Evolutionary conservation across 192 early-diverging fungal genomes (phyloP).

Genomic region (Linnemannia schmuckeri): DNA sequence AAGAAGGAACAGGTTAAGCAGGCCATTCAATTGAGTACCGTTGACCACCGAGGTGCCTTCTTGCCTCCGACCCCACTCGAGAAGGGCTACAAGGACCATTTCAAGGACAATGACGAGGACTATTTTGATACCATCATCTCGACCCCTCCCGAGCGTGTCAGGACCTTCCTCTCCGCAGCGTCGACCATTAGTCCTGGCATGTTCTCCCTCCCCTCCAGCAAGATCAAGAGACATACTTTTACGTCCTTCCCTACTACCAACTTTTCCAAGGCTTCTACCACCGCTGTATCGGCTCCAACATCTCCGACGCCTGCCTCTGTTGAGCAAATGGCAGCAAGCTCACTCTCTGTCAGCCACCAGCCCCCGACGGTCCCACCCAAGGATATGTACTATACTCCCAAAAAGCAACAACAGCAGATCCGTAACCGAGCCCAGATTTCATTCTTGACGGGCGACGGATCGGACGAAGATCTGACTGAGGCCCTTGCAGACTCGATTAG

Average conservation of each 20-base stretch:
- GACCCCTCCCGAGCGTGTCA: constrained; percentile 35
- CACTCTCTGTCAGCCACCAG: neutral
- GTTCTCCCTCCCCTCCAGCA: constrained; percentile 37
- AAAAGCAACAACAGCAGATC: constrained; percentile 2
- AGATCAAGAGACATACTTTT: constrained; percentile 39
- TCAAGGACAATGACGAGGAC: constrained; percentile 41
- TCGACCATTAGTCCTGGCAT: constrained; percentile 46
- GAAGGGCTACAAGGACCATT: constrained; percentile 47
- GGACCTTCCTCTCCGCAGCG: constrained; percentile 35
- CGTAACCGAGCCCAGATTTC: constrained; percentile 22
- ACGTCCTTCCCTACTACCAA: constrained; percentile 6
- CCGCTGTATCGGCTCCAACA: neutral
- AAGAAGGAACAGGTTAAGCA: constrained; percentile 48
- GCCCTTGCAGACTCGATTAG: constrained; percentile 48
- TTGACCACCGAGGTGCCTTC: constrained; percentile 39
- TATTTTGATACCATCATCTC: constrained; percentile 47
- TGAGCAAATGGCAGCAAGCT: constrained; percentile 5
- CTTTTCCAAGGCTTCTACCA: neutral
- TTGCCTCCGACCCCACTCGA: constrained; percentile 31
- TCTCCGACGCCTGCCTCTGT: neutral
- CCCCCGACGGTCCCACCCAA: constrained; percentile 32
- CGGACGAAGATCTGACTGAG: constrained; percentile 32
- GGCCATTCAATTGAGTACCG: constrained; percentile 33
- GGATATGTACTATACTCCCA: constrained; percentile 16
- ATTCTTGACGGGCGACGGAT: constrained; percentile 23